Base-by-base conservation (phyloP, 2,329 filamentous ascomycete species). In the Microsporum canis region DNA sequence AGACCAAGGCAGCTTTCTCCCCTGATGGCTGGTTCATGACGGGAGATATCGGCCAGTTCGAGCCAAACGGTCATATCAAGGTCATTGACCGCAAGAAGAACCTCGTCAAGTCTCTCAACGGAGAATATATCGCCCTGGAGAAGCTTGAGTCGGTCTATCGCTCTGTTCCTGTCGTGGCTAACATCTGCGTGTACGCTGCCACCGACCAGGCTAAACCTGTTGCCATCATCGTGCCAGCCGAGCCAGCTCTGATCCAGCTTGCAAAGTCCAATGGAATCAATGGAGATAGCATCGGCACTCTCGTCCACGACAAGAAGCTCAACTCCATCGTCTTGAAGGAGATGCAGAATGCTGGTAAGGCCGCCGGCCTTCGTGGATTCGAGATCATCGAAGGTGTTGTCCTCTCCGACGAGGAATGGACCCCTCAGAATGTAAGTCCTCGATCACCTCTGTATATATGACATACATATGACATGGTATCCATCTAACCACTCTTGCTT, bases 41-140 rank as follows among this genome's bases (percentile, higher is more conserved):
- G 0, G 94, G 94, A 60, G 94, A 99, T 69, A 94, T 99, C 66
- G 89, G 85, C 69, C 84, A 86, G 65, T 81, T 99, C 33, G 94
- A 99, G 74, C 85, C 85, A 66, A 76, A 89, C 71, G 94, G 94
- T 64, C 89, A 91, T 64, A 87, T 97, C 79, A 86, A 84, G 75
- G 95, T 99, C 74, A 87, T 99, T 68, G 94, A 99, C 75, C 91
- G 94, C 69, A 87, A 91, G 78, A 99, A 99, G 87, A 97, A 97
- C 76, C 89, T 99, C n/a, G 84, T 99, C 72, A 99, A 99, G 82
- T 84, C 97, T 60, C 87, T 92, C 0, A 94, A 99, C 75, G 94
- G 94, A 72, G 94, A 99, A 78, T 99, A 99, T 77, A 90, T 99
- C 69, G 96, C 91, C 1, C 94, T 94, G 8, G 94, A 99, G 78